Evolutionary conservation across 257 asterid species (phyloP).

Genomic region (Misopates orontium): DNA sequence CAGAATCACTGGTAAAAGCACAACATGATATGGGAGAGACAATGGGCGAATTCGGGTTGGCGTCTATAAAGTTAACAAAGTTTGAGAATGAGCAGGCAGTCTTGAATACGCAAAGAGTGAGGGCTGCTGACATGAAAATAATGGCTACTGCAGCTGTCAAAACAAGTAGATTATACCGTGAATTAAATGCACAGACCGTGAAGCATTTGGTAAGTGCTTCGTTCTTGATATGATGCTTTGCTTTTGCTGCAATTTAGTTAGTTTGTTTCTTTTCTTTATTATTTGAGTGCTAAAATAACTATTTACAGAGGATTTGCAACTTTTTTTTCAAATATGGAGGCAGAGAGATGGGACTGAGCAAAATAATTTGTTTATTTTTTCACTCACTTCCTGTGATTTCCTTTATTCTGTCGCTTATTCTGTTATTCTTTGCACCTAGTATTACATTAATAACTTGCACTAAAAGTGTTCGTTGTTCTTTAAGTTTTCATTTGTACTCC

Average conservation of each 20-base stretch:
- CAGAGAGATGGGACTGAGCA: background rate
- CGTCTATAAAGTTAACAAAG: conserved; percentile 78
- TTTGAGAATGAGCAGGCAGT: conserved; percentile 81
- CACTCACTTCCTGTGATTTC: conserved; percentile 17
- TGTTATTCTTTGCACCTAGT: background rate
- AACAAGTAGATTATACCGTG: conserved; percentile 83
- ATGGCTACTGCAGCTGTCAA: conserved; percentile 90
- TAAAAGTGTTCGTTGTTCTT: background rate
- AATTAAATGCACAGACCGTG: conserved; percentile 66
- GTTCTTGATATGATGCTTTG: conserved; percentile 26
- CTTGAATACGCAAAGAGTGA: conserved; percentile 59
- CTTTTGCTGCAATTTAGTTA: conserved; percentile 2
- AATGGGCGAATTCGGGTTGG: conserved; percentile 87
- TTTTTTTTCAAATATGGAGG: conserved; percentile 3
- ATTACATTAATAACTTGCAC: background rate
- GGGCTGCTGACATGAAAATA: conserved; percentile 78
- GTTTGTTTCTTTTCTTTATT: background rate
- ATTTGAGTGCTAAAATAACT: background rate
- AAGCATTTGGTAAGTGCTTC: conserved; percentile 73
- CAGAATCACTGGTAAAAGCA: conserved; percentile 83
- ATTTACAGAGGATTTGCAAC: background rate
- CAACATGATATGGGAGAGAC: conserved; percentile 90
- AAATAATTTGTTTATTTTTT: background rate
- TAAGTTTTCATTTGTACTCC: background rate
- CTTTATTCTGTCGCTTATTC: background rate